These are phyloP conservation scores for Melampsora larici-populina DNA, from an alignment of 1,284 basidiomycete genomes.

Conservation along the genomic window DNA sequence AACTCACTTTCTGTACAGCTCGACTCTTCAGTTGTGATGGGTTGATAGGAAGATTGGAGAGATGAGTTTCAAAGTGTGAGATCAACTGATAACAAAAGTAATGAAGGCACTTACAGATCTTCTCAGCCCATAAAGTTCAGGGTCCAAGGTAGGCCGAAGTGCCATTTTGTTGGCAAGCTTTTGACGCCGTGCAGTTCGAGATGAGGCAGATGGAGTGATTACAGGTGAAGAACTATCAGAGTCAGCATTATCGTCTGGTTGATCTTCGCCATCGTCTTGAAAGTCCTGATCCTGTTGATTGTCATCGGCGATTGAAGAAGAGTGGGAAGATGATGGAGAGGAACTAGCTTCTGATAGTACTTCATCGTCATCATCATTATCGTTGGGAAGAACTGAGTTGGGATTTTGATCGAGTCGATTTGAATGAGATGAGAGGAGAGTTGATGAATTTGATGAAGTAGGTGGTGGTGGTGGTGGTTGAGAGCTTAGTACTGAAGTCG, in stretches of 20 bases:
- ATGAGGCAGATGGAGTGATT: constrained; percentile 14
- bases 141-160: constrained; percentile 32
- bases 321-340: constrained; percentile 8
- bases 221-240: constrained; percentile 25
- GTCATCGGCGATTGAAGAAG: neutral
- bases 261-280: neutral
- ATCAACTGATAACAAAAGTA: neutral
- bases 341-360: constrained; percentile 5
- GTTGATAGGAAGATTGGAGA: neutral
- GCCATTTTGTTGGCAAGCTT: constrained; percentile 7
- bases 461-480: too few relatives aligned
- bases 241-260: neutral
- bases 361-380: neutral
- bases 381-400: neutral
- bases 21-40: constrained; percentile 8
- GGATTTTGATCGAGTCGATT: neutral
- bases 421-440: neutral
- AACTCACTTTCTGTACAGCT: constrained; percentile 40
- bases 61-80: neutral
- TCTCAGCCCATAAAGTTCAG: constrained; percentile 40
- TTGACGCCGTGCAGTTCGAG: neutral
- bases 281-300: neutral
- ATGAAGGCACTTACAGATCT: constrained; percentile 32
- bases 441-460: neutral
- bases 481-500: too few relatives aligned